phyloP scores from a whole-genome alignment of 1,284 basidiomycete genomes.

The Paramarasmius palmivorus region DNA sequence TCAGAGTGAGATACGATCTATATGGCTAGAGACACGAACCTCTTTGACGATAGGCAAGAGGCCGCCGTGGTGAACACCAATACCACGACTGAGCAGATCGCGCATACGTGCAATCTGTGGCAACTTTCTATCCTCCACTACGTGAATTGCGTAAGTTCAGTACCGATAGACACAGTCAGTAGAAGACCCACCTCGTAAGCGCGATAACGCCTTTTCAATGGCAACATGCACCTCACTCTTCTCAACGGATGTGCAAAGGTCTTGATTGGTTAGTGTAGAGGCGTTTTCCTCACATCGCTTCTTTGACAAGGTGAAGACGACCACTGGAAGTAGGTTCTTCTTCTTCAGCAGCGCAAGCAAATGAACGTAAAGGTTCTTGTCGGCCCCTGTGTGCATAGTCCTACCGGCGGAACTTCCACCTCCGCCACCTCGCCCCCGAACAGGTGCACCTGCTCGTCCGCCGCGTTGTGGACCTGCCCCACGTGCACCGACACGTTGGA shows the following conservation, averaged over 20 bases:
- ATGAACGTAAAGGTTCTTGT: conserved; percentile 95
- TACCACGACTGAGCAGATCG: conserved; percentile 88
- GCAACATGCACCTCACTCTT: conserved; percentile 97
- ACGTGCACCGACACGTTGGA: conserved; percentile 78
- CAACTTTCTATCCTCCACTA: conserved; percentile 90
- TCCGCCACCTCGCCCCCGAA: conserved; percentile 37
- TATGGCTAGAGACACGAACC: conserved; percentile 45
- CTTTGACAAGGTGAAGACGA: conserved; percentile 98
- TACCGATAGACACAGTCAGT: not conserved
- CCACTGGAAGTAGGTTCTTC: conserved; percentile 86
- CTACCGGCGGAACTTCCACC: conserved; percentile 57
- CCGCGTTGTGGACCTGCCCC: conserved; percentile 69
- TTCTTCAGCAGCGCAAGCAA: conserved; percentile 88
- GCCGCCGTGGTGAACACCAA: conserved; percentile 98
- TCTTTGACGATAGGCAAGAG: conserved; percentile 97
- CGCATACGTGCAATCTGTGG: conserved; percentile 95
- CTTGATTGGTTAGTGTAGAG: conserved; percentile 82
- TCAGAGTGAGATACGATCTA: not conserved
- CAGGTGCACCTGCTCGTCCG: conserved; percentile 44
- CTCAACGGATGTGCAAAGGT: conserved; percentile 86
- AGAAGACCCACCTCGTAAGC: conserved; percentile 76
- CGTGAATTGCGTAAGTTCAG: conserved; percentile 14
- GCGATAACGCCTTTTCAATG: conserved; percentile 88
- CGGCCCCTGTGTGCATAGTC: conserved; percentile 66
- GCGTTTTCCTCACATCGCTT: conserved; percentile 97